Conservation (phyloP, 2,329 filamentous ascomycete genomes). For the Diaporthe citri region DNA sequence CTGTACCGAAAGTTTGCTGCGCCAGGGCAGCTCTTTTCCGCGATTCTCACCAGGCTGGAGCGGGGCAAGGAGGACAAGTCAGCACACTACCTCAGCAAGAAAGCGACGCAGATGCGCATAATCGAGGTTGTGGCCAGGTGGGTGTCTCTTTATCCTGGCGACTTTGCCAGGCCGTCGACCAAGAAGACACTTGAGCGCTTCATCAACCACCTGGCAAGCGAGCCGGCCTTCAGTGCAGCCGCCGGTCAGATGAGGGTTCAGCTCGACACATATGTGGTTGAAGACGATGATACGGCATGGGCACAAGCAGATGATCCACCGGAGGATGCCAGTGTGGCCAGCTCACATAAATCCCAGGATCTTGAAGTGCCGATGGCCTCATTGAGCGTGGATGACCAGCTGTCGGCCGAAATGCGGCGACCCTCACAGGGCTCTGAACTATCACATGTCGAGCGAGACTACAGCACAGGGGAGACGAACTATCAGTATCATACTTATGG, state of each 20-base stretch:
- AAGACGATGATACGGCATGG: constrained; percentile 95
- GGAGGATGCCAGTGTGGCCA: constrained; percentile 58
- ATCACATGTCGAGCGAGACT: constrained; percentile 56
- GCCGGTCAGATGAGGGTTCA: constrained; percentile 87
- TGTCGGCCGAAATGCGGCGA: constrained; percentile 51
- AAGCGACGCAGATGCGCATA: constrained; percentile 84
- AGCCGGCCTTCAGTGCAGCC: constrained; percentile 85
- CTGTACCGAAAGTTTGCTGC: constrained; percentile 94
- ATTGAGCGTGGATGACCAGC: constrained; percentile 62
- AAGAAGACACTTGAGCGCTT: constrained; percentile 81
- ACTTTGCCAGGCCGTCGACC: constrained; percentile 86
- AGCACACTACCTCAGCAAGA: constrained; percentile 80
- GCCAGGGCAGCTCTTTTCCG: constrained; percentile 81
- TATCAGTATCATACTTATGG: constrained; percentile 77
- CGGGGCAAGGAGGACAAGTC: constrained; percentile 74
- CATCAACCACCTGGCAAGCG: constrained; percentile 78
- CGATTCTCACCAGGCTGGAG: constrained; percentile 83
- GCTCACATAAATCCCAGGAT: constrained; percentile 47
- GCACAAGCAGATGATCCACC: constrained; percentile 78
- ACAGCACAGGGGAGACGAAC: constrained; percentile 54
- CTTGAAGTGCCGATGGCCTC: constrained; percentile 58
- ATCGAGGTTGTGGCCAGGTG: constrained; percentile 89
- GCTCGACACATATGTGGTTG: constrained; percentile 77
- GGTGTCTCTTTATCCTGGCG: constrained; percentile 90
- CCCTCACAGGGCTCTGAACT: constrained; percentile 61